Evolutionary conservation across 345 rosid genomes (phyloP).

Genomic region (Odontarrhena argentea): DNA sequence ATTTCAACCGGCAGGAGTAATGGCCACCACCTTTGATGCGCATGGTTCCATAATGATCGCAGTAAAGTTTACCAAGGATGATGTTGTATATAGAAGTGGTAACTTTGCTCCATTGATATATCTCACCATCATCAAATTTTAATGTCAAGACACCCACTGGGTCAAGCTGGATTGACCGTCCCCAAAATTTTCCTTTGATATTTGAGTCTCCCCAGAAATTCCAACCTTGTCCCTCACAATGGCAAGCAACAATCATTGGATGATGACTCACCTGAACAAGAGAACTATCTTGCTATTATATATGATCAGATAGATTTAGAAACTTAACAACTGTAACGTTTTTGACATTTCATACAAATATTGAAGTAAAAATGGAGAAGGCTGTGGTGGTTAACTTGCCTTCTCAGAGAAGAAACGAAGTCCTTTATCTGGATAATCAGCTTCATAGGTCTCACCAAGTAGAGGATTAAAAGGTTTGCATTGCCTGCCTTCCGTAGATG

Average conservation of each 20-base stretch:
- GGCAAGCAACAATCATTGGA: conserved; percentile 97
- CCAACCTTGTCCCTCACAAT: conserved; percentile 99
- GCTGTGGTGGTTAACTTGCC: conserved; percentile 46
- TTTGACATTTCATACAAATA: conserved; percentile 9
- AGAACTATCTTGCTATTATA: conserved; percentile 29
- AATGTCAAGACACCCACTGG: conserved; percentile 88
- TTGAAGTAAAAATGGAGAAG: conserved; percentile 3
- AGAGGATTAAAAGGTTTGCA: conserved; percentile 99
- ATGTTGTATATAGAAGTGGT: conserved; percentile 98
- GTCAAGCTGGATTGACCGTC: conserved; percentile 96
- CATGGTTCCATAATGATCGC: conserved; percentile 97
- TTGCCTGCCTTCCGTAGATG: conserved; percentile 97
- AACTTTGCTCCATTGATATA: conserved; percentile 96
- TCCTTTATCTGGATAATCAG: conserved; percentile 99
- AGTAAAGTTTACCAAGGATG: conserved; percentile 91
- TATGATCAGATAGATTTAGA: not conserved
- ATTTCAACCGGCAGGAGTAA: conserved; percentile 91
- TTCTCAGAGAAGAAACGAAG: conserved; percentile 94
- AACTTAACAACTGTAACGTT: not conserved
- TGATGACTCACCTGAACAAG: conserved; percentile 91
- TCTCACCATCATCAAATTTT: conserved; percentile 90
- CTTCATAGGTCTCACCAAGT: conserved; percentile 97
- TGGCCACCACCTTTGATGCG: conserved; percentile 85
- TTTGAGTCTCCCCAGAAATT: conserved; percentile 98
- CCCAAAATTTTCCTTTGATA: conserved; percentile 99